Conservation (phyloP, 257 asterid genomes). For the Ophiorrhiza pumila region DNA sequence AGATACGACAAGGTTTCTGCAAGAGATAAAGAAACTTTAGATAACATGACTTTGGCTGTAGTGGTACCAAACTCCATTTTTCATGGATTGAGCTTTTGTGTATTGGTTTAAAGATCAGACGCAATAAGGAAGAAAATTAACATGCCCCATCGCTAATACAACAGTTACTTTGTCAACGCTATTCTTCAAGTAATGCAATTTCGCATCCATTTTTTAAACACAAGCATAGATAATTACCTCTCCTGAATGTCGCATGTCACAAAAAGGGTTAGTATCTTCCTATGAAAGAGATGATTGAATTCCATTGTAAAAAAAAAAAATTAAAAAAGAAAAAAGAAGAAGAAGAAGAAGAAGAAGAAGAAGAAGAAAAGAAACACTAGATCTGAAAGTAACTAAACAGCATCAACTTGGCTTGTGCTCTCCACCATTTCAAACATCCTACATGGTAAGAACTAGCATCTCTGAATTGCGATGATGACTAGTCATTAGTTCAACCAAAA, state of each 20-base stretch:
- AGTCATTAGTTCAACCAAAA: slow-evolving; percentile 54
- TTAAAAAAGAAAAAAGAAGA: no score
- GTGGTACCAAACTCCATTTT: neutral
- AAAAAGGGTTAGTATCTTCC: neutral
- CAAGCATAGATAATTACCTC: neutral
- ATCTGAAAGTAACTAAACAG: neutral
- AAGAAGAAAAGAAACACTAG: neutral
- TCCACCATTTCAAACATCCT: neutral
- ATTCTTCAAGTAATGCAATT: neutral
- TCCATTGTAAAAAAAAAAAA: neutral
- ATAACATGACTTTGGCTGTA: no score
- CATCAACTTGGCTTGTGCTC: neutral
- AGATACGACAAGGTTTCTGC: no score
- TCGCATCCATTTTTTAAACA: neutral
- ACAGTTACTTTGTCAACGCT: neutral
- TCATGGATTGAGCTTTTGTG: neutral
- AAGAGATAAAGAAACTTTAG: no score
- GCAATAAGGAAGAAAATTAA: neutral
- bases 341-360: no score
- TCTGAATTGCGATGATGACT: neutral
- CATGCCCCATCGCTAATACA: neutral
- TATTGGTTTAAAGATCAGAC: no score
- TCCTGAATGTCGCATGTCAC: neutral
- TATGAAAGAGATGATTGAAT: neutral
- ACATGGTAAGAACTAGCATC: slow-evolving; percentile 2